These are phyloP conservation scores for Verticillium albo-atrum DNA, from an alignment of 2,329 filamentous ascomycete species.

Conservation along the genomic window DNA sequence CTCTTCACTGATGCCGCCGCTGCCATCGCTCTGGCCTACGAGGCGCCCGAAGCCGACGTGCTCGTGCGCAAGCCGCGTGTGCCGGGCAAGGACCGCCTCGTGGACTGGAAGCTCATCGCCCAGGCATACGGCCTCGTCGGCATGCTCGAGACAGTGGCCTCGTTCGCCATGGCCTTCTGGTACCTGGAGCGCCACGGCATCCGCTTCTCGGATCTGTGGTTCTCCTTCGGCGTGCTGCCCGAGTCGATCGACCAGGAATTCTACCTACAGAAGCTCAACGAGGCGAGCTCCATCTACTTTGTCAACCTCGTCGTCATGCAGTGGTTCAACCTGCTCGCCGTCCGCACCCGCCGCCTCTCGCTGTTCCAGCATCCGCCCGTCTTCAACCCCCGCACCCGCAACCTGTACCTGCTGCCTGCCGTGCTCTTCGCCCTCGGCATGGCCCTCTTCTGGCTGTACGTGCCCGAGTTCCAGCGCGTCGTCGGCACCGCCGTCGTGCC, in stretches of 20 bases:
- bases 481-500: constrained; percentile 61
- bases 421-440: constrained; percentile 66
- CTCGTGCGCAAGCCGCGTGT: constrained; percentile 65
- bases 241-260: constrained; percentile 47
- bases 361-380: constrained; percentile 70
- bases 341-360: constrained; percentile 60
- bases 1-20: constrained; percentile 76
- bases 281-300: constrained; percentile 72
- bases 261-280: constrained; percentile 52
- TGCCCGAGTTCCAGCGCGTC: constrained; percentile 57
- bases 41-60: constrained; percentile 72
- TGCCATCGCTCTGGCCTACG: constrained; percentile 70
- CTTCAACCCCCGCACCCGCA: constrained; percentile 61
- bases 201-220: constrained; percentile 61
- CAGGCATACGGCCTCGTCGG: constrained; percentile 72
- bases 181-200: constrained; percentile 60
- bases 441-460: constrained; percentile 67
- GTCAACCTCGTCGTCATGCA: constrained; percentile 79
- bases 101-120: constrained; percentile 67
- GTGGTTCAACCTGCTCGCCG: constrained; percentile 70
- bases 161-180: constrained; percentile 64
- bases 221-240: constrained; percentile 57
- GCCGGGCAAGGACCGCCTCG: constrained; percentile 64
- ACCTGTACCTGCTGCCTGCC: constrained; percentile 65
- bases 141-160: constrained; percentile 53